Percentiles rank a stretch among this genome's conserved stretches.
These are phyloP conservation scores for Periglandula ipomoeae DNA, from an alignment of 2,329 filamentous ascomycete species.

Conservation along the genomic window DNA sequence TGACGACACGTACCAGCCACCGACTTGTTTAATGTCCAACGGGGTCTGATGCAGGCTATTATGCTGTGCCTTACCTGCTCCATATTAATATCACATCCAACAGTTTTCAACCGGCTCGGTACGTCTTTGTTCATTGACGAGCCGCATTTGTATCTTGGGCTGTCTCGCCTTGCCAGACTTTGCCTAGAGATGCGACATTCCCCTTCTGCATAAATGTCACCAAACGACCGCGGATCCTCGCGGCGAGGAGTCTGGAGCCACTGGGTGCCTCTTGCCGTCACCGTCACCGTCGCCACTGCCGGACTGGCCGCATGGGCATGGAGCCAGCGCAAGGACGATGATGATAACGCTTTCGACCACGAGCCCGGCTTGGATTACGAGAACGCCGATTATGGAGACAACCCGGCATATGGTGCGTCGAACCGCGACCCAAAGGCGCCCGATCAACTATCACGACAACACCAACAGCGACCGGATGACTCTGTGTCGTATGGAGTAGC, in stretches of 20 bases:
- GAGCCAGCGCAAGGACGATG: slow-evolving; percentile 74
- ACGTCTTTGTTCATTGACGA: background rate
- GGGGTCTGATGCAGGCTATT: slow-evolving; percentile 1
- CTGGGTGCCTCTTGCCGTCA: slow-evolving; percentile 83
- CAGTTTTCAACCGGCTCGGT: background rate
- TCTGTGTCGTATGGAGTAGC: slow-evolving; percentile 33
- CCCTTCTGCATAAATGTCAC: slow-evolving; percentile 40
- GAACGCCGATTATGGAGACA: slow-evolving; percentile 43
- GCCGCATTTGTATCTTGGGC: background rate
- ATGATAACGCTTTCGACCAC: slow-evolving; percentile 54
- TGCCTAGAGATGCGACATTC: slow-evolving; percentile 25
- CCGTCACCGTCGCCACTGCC: slow-evolving; percentile 77
- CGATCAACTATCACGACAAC: slow-evolving; percentile 27
- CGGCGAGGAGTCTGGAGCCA: slow-evolving; percentile 62
- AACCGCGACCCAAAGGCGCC: slow-evolving; percentile 22
- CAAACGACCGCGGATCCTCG: slow-evolving; percentile 45
- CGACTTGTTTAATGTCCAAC: background rate
- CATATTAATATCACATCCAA: slow-evolving; percentile 1
- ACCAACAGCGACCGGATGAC: slow-evolving; percentile 12
- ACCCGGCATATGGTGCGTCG: slow-evolving; percentile 38
- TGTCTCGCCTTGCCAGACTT: slow-evolving; percentile 10
- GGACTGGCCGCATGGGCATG: slow-evolving; percentile 87
- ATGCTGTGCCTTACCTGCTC: background rate
- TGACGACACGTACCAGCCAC: slow-evolving; percentile 7
- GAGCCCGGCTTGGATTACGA: slow-evolving; percentile 40